Evolutionary conservation across 2,329 filamentous ascomycete genomes (phyloP), one percentile per base, ranked within the genome.

Genomic region (Fusarium veterinarium): DNA sequence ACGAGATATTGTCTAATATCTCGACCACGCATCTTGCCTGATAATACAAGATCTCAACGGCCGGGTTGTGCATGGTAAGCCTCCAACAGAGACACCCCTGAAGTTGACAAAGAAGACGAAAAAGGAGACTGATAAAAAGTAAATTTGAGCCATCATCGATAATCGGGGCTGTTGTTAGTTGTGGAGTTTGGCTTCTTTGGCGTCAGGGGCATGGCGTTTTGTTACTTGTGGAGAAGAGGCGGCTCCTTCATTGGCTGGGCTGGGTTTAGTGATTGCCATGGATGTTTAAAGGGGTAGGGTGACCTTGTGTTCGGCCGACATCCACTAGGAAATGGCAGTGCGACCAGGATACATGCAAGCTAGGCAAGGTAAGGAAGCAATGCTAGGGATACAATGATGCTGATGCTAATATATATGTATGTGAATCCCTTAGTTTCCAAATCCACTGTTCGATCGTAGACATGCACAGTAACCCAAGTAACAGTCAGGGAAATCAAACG

Each of bases 141-240:
- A 74, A 72, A 72, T 66, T 74, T 69, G 60, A 73, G 69, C 71
- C 69, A 61, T 72, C 60, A 65, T 75, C 56, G 53, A 59, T 59
- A 42, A 41, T 71, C 42, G 61, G 64, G 61, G 53, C 55, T 62
- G 49, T 61, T 44, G 44, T 51, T 68, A 59, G 57, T 35, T 61
- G 64, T 69, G 60, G 74, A 71, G 61, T 71, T 53, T 67, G 52
- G 51, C 51, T 55, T 63, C 41, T 67, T 42, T 60, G 73, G 71
- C 59, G 63, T 74, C 63, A 76, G 74, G 74, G 72, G 74, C 65
- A 69, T 67, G 46, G 31, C 45, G 56, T 67, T 20, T 60, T 60
- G 71, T 72, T 33, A 48, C 62, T 35, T 71, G 59, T 67, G 61
- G 69, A 75, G 74, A 68, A 48, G 44, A 55, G 57, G 35, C 48